A percentile compares a stretch with the other conserved stretches of the same genome.
phyloP scores from a whole-genome alignment of 805 yeast species.

The Nakazawaea ishiwadae region DNA sequence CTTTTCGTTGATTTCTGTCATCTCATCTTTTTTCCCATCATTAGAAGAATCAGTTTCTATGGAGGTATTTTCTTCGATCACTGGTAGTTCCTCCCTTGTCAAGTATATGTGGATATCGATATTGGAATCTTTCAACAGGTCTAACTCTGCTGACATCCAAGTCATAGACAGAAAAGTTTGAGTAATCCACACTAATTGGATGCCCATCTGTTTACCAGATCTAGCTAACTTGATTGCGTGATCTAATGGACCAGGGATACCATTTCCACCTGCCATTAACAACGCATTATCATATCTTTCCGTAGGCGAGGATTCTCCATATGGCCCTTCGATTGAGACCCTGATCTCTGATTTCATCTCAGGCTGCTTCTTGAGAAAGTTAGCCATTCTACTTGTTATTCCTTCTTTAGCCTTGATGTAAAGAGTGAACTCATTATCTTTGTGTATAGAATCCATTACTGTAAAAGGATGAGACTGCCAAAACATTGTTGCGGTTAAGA shows the following conservation, averaged over 20 bases:
- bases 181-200: slow-evolving; percentile 25
- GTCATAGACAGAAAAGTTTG: slow-evolving; percentile 20
- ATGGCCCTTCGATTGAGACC: slow-evolving; percentile 62
- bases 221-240: slow-evolving; percentile 24
- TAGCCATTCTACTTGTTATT: slow-evolving; percentile 40
- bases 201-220: slow-evolving; percentile 11
- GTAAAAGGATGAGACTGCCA: slow-evolving; percentile 81
- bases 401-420: slow-evolving; percentile 55
- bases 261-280: slow-evolving; percentile 71
- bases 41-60: slow-evolving; percentile 10
- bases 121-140: slow-evolving; percentile 17
- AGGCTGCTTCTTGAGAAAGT: slow-evolving; percentile 24
- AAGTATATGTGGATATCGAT: slow-evolving; percentile 30
- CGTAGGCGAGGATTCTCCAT: slow-evolving; percentile 50
- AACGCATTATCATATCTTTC: slow-evolving; percentile 48
- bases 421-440: slow-evolving; percentile 33
- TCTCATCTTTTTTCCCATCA: slow-evolving; percentile 6
- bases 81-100: slow-evolving; percentile 33
- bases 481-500: slow-evolving; percentile 44
- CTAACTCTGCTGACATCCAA: slow-evolving; percentile 25
- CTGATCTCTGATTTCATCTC: slow-evolving; percentile 26
- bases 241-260: slow-evolving; percentile 54
- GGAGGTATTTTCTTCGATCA: slow-evolving; percentile 5
- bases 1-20: slow-evolving; percentile 11
- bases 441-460: slow-evolving; percentile 34